Evolutionary conservation across 768 basidiomycete species (phyloP).

Genomic region (Leucosporidium creatinivorum): DNA sequence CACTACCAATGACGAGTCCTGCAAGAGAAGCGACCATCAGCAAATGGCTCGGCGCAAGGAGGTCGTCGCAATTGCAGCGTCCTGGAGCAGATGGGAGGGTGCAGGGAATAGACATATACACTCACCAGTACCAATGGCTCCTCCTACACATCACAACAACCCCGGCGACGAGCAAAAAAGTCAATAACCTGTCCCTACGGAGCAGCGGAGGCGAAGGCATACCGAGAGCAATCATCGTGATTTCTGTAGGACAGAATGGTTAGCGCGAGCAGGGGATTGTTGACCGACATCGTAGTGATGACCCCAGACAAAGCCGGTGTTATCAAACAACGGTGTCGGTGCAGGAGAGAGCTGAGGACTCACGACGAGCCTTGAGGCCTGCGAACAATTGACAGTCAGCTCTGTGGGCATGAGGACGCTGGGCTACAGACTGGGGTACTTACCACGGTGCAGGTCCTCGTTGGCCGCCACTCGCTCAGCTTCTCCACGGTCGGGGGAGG

Average conservation of each 20-base stretch:
- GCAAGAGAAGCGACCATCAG: no score
- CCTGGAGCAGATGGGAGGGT: conserved; percentile 6
- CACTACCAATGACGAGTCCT: conserved; percentile 21
- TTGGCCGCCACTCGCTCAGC: conserved; percentile 1
- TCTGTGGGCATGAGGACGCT: background rate
- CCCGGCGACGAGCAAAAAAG: no score
- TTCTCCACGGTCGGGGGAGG: background rate
- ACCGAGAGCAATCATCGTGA: no score
- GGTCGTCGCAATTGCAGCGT: no score
- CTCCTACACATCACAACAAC: no score
- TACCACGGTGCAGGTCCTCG: conserved; percentile 23
- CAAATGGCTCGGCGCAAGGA: no score
- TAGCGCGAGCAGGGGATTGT: no score
- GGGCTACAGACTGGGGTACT: background rate
- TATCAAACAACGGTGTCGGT: background rate
- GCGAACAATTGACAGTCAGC: background rate
- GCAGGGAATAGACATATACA: background rate
- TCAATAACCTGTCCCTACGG: no score
- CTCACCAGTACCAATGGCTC: background rate
- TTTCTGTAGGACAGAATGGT: background rate
- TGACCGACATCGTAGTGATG: background rate
- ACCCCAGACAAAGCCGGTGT: background rate
- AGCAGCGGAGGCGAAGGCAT: no score
- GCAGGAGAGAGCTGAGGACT: background rate
- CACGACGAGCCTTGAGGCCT: conserved; percentile 13